Conservation (phyloP, 345 rosid genomes). For the Clausena lansium region DNA sequence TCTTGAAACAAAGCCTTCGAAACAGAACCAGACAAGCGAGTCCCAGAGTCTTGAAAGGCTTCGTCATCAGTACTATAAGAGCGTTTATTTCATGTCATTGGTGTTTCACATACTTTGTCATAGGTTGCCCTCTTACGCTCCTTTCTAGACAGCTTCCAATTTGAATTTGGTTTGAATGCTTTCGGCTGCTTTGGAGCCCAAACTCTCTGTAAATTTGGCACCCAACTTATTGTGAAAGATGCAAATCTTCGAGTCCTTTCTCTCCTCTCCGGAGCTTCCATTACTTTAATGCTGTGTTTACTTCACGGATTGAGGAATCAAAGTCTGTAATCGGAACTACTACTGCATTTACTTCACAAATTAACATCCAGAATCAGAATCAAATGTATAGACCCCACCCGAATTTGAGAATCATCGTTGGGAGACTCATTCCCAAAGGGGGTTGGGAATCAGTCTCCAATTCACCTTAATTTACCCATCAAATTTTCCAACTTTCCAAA, state of each 20-base stretch:
- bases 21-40: slow-evolving; percentile 39
- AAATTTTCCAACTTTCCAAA: too few relatives aligned
- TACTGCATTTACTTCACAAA: too few relatives aligned
- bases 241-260: slow-evolving; percentile 80
- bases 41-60: slow-evolving; percentile 26
- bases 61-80: slow-evolving; percentile 28
- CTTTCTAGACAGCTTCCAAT: slow-evolving; percentile 49
- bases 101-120: slow-evolving; percentile 83
- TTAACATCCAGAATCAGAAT: too few relatives aligned
- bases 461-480: too few relatives aligned
- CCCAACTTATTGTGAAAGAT: slow-evolving; percentile 78
- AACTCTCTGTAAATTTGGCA: slow-evolving; percentile 83
- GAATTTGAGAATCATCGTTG: too few relatives aligned
- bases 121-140: slow-evolving; percentile 35
- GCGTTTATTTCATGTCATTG: slow-evolving; percentile 49
- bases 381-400: too few relatives aligned
- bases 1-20: slow-evolving; percentile 78
- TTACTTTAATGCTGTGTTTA: too few relatives aligned
- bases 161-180: slow-evolving; percentile 31
- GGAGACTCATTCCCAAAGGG: too few relatives aligned
- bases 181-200: slow-evolving; percentile 80
- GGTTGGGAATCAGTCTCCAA: too few relatives aligned
- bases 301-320: too few relatives aligned
- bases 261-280: slow-evolving; percentile 68
- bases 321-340: too few relatives aligned